Evolutionary conservation across 1,284 basidiomycete genomes (phyloP).

Genomic region (Tylopilus sp.): DNA sequence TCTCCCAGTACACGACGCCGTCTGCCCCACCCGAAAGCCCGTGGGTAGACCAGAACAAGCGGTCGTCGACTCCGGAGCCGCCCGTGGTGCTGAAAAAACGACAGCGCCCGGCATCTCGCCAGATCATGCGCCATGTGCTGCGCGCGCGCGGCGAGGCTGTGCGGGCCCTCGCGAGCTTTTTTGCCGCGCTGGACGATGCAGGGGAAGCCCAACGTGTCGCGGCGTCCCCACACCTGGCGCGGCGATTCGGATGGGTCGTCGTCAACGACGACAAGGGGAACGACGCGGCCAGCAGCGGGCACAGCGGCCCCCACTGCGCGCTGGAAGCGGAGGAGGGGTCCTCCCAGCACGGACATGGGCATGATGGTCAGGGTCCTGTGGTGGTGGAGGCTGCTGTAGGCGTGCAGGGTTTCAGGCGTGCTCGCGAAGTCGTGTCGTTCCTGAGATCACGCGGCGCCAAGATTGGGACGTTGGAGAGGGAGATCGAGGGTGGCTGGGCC

Average conservation of each 20-base stretch:
- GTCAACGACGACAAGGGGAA: too few relatives aligned
- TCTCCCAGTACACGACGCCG: slow-evolving; percentile 74
- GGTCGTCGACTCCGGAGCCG: slow-evolving; percentile 38
- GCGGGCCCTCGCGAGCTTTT: slow-evolving; percentile 65
- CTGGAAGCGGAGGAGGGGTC: slow-evolving; percentile 14
- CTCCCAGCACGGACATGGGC: slow-evolving; percentile 12
- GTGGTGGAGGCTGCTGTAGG: background rate
- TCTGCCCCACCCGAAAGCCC: slow-evolving; percentile 60
- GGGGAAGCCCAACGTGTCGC: slow-evolving; percentile 46
- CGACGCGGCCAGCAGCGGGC: too few relatives aligned
- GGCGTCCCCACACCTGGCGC: slow-evolving; percentile 61
- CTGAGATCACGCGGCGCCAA: slow-evolving; percentile 61
- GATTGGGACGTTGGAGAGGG: slow-evolving; percentile 48
- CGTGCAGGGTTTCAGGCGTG: slow-evolving; percentile 52
- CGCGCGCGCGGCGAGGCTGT: slow-evolving; percentile 76
- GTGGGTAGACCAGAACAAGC: slow-evolving; percentile 56
- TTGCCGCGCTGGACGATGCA: slow-evolving; percentile 59
- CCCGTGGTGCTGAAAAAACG: slow-evolving; percentile 41
- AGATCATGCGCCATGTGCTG: slow-evolving; percentile 82
- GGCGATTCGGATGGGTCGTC: slow-evolving; percentile 44
- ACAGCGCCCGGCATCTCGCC: slow-evolving; percentile 67
- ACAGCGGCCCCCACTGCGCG: background rate
- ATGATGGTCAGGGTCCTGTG: slow-evolving; percentile 17
- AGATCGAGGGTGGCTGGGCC: slow-evolving; percentile 59
- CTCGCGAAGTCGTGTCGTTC: slow-evolving; percentile 60